Base-by-base conservation (phyloP, 345 rosid species). In the Gossypium raimondii region DNA sequence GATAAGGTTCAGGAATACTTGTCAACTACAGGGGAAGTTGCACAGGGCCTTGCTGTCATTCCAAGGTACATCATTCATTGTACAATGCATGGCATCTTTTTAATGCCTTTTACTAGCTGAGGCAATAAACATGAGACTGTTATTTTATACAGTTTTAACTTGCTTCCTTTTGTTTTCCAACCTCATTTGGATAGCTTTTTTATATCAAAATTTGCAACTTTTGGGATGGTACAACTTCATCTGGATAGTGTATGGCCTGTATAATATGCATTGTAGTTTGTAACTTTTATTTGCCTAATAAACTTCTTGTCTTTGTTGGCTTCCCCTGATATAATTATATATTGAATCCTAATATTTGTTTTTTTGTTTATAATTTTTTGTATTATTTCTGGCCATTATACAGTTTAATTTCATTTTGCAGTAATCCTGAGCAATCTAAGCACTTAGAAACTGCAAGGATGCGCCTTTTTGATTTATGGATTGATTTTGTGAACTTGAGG, bases 371-470 rank as follows among this genome's bases (percentile, higher is more conserved):
- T 22, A 9, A 22, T 70, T 73, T 18, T 18, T 56, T 47, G 38
- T 14, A 47, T 16, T 43, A 41, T 44, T 78, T 48, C 57, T 66
- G 70, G 74, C 7, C 25, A 59, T 75, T 25, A 34, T 59, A 50
- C 61, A n/a, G 68, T 78, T 27, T 63, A 27, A 38, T 22, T 53
- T 59, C 14, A 64, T 76, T 75, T 82, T 88, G 81, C 87, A 94
- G 98, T 78, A 95, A 95, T 74, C 99, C 98, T 73, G 92, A 92
- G 38, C 97, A 95, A 79, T 95, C 99, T 27, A 94, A 93, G 84
- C 99, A 92, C 84, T 87, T 94, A 67, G 98, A 94, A 79, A 94
- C 99, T 4, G 98, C 97, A 52, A 92, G 89, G 85, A 82, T 94
- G 92, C 90, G 92, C 17, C 84, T 94, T 74, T 86, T 86, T 84